Percentiles rank a stretch among this genome's conserved stretches.
phyloP scores from a whole-genome alignment of 352 stramenopile species.

The Thalassiosira exigua region DNA sequence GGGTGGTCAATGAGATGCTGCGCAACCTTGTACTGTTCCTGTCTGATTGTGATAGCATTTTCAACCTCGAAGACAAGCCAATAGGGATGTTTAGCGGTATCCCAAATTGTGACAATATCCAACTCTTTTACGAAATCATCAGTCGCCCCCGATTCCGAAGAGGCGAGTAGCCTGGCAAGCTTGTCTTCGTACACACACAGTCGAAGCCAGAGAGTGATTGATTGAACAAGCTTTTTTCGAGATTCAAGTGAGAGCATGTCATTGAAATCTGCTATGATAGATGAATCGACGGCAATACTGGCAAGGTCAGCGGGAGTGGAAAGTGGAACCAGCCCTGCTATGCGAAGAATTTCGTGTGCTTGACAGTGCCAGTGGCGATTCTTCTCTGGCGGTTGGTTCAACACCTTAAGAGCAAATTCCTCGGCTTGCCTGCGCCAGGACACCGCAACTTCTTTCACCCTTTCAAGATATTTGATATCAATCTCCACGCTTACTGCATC shows the following conservation, averaged over 20 bases:
- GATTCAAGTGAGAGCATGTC: constrained; percentile 41
- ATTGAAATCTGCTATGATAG: constrained; percentile 43
- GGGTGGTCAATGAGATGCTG: constrained; percentile 85
- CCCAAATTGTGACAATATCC: constrained; percentile 71
- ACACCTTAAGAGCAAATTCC: constrained; percentile 25
- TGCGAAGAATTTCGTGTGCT: constrained; percentile 41
- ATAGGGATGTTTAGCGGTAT: constrained; percentile 77
- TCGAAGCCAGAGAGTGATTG: constrained; percentile 67
- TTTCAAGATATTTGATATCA: neutral
- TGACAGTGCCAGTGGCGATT: constrained; percentile 35
- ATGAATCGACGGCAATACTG: constrained; percentile 32
- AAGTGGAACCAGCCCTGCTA: constrained; percentile 42
- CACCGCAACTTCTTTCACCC: neutral
- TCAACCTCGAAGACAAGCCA: constrained; percentile 91
- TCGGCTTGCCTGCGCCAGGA: constrained; percentile 29
- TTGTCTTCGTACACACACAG: constrained; percentile 88
- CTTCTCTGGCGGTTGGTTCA: constrained; percentile 31
- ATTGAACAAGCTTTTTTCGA: constrained; percentile 12
- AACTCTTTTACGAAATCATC: constrained; percentile 72
- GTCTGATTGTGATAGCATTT: constrained; percentile 85
- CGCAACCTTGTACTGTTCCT: constrained; percentile 87
- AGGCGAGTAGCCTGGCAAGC: constrained; percentile 62
- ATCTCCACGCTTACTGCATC: neutral
- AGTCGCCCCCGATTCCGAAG: constrained; percentile 1
- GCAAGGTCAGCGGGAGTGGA: constrained; percentile 38